phyloP scores from a whole-genome alignment of 2,329 filamentous ascomycete species.

The Ophiostoma australiae region DNA sequence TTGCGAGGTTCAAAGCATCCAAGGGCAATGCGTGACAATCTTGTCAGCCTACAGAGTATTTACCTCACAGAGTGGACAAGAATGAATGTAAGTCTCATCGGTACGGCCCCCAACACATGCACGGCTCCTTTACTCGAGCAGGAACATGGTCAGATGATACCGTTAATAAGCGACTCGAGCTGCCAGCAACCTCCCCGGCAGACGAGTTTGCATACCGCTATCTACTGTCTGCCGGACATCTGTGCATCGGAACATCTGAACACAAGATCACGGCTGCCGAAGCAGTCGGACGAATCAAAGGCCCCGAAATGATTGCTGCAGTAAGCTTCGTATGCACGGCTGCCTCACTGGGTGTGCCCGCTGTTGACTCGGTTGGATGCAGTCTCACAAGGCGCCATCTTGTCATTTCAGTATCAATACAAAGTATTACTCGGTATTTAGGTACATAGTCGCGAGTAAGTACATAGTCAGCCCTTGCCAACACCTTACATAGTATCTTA shows the following conservation, averaged over 20 bases:
- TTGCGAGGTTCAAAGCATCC: background rate
- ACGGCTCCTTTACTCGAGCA: background rate
- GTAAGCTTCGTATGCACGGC: slow-evolving; percentile 1
- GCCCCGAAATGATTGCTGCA: background rate
- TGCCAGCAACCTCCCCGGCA: background rate
- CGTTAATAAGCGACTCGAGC: background rate
- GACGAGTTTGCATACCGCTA: background rate
- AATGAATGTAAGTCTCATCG: background rate
- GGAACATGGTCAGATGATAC: slow-evolving; percentile 1
- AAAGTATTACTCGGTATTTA: too few relatives aligned
- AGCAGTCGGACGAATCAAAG: background rate
- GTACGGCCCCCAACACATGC: background rate
- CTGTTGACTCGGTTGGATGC: background rate
- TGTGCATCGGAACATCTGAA: background rate
- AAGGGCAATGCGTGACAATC: background rate
- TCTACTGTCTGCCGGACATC: background rate
- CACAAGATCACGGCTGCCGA: background rate
- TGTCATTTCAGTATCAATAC: background rate
- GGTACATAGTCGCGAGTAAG: too few relatives aligned
- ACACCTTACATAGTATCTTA: too few relatives aligned
- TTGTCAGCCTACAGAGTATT: background rate
- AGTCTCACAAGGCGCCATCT: background rate
- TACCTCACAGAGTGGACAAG: too few relatives aligned
- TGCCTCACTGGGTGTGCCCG: background rate
- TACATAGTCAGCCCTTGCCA: too few relatives aligned